phyloP scores from a whole-genome alignment of 2,329 filamentous ascomycete genomes.

The Botryosphaeria dothidea region DNA sequence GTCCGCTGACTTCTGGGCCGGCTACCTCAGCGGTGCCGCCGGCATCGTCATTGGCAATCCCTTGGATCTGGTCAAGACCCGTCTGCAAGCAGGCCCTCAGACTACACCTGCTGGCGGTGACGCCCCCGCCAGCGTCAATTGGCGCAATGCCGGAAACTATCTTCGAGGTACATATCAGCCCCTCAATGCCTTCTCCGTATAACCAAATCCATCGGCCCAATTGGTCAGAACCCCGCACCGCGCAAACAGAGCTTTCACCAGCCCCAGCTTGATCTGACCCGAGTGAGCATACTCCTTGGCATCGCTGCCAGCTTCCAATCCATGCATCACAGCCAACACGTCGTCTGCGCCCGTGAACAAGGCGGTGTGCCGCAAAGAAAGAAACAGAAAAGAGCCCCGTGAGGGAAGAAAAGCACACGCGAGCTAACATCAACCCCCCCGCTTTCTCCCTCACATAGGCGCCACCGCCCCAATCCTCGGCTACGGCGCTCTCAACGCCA shows the following conservation, averaged over 20 bases:
- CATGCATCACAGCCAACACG: no score
- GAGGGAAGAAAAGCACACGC: background rate
- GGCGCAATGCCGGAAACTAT: slow-evolving; percentile 19
- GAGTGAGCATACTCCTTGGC: no score
- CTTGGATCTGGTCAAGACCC: slow-evolving; percentile 77
- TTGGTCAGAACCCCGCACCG: no score
- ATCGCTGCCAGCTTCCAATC: no score
- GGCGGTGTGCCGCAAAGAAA: no score
- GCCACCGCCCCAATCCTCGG: slow-evolving; percentile 83
- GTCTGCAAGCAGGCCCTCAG: slow-evolving; percentile 66
- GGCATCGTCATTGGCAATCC: slow-evolving; percentile 90
- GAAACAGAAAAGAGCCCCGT: no score
- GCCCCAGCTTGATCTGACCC: no score
- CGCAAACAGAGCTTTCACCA: no score
- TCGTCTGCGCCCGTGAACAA: no score
- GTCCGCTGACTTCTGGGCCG: slow-evolving; percentile 92
- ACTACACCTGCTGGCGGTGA: background rate
- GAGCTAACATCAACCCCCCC: slow-evolving; percentile 1
- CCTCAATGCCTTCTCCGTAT: no score
- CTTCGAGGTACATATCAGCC: slow-evolving; percentile 21
- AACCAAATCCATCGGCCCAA: no score
- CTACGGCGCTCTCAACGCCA: slow-evolving; percentile 86
- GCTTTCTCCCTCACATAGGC: slow-evolving; percentile 48
- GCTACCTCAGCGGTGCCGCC: slow-evolving; percentile 81
- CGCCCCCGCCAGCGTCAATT: background rate